These are phyloP conservation scores for Oxyria digyna DNA, from an alignment of 148 eudicot species.

Conservation along the genomic window DNA sequence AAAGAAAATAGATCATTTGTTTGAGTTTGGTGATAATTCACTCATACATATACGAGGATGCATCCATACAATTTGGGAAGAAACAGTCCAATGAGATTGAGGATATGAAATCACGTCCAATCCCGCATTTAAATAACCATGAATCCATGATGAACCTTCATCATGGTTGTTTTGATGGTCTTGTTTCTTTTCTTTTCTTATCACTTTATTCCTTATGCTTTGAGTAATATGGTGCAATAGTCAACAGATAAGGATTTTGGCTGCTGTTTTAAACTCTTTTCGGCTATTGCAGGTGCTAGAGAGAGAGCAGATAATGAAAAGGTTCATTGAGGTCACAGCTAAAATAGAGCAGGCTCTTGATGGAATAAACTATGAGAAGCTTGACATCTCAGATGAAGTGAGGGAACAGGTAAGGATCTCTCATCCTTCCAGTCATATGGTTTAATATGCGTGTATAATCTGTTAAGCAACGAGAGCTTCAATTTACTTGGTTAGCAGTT, in stretches of 20 bases:
- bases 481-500: not conserved
- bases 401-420: conserved; percentile 66
- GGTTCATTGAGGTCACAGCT: conserved; percentile 60
- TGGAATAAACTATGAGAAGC: conserved; percentile 47
- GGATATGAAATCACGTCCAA: not conserved
- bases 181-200: not conserved
- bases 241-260: not conserved
- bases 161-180: not conserved
- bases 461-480: not conserved
- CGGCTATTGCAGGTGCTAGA: conserved; percentile 48
- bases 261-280: not conserved
- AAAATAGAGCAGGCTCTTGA: conserved; percentile 64
- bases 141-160: not conserved
- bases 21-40: not conserved
- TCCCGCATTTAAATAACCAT: not conserved
- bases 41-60: too few relatives aligned
- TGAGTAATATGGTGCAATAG: not conserved
- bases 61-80: too few relatives aligned
- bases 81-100: too few relatives aligned
- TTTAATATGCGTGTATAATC: not conserved
- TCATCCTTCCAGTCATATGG: not conserved
- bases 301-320: conserved; percentile 60
- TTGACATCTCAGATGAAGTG: conserved; percentile 90
- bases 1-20: not conserved
- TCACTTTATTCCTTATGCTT: not conserved